Base-by-base conservation (phyloP, 2,329 filamentous ascomycete genomes). In the Zymoseptoria pseudotritici region DNA sequence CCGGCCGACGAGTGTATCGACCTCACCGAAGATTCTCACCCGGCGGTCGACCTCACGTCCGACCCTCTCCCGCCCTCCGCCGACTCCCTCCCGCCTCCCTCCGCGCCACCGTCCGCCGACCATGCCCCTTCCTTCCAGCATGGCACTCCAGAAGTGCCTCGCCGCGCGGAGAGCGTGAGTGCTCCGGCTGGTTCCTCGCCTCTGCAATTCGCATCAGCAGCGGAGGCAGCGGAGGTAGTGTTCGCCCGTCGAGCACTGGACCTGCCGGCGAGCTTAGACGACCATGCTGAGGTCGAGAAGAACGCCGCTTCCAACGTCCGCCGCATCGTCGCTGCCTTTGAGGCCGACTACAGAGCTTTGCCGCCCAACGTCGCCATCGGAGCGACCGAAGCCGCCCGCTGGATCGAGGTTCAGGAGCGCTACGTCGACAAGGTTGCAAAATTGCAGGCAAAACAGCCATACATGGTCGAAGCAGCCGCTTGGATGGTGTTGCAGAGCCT, bases 401-500 rank as follows among this genome's bases (percentile, higher is more conserved):
- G 62, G 62, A 51, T 58, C 42, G 49, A 54, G 2, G 62, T 60
- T 19, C 62, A 64, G 53, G 42, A 59, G 4, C 54, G 36, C 17
- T 60, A 64, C 53, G 52, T 58, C 42, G 58, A 64, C 19, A 64
- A 61, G 54, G 58, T 60, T 55, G 36, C 13, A 42, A 60, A 62
- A 29, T 58, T 58, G 49, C 51, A 55, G 2, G 52, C 54, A 10
- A 50, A 57, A 11, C 49, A 61, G 7, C 29, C 54, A 6, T 13
- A 20, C 22, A 31, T 31, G n/a, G 50, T 62, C 29, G 62, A 64
- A 36, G 60, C 58, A 7, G 29, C 60, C 21, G 62, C 58, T 54
- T 64, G 62, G 62, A 53, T 59, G 4, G 50, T 64, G 10, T 57
- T 62, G 21, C 59, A 62, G 50, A 53, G 58, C 49, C 22, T 64